These are phyloP conservation scores for Metschnikowia baotianmanensis DNA, from an alignment of 805 yeast genomes.

Conservation along the genomic window DNA sequence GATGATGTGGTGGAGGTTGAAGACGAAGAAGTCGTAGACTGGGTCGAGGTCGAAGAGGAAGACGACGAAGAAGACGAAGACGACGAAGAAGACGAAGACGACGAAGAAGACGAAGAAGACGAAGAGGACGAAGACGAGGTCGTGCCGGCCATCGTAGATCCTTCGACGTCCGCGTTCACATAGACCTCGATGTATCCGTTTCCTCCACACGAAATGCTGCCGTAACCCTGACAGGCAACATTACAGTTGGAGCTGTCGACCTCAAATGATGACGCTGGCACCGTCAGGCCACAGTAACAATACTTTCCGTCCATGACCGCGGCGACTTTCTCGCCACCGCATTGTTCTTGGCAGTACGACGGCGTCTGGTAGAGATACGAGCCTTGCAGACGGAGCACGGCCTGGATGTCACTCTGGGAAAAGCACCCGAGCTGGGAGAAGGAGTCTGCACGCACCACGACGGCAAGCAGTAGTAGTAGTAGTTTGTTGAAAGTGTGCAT, in stretches of 20 bases:
- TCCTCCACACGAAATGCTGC: conserved; percentile 57
- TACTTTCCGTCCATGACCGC: conserved; percentile 46
- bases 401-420: conserved; percentile 16
- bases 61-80: conserved; percentile 13
- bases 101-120: conserved; percentile 15
- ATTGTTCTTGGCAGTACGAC: conserved; percentile 50
- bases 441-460: conserved; percentile 9
- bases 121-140: conserved; percentile 16
- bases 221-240: conserved; percentile 58
- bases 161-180: conserved; percentile 30
- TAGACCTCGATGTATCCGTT: conserved; percentile 44
- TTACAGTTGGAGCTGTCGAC: conserved; percentile 20
- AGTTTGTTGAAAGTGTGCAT: conserved; percentile 3
- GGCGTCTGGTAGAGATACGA: conserved; percentile 58
- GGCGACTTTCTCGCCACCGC: conserved; percentile 35
- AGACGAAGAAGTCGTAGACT: conserved; percentile 14
- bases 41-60: conserved; percentile 8
- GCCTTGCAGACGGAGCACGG: conserved; percentile 41
- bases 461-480: conserved; percentile 12
- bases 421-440: conserved; percentile 17
- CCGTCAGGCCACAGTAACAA: conserved; percentile 66
- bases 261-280: conserved; percentile 26
- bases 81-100: conserved; percentile 12
- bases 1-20: conserved; percentile 3
- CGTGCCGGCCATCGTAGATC: conserved; percentile 14